phyloP scores from a whole-genome alignment of 2,329 filamentous ascomycete species.

The Lizonia empirigonia region DNA sequence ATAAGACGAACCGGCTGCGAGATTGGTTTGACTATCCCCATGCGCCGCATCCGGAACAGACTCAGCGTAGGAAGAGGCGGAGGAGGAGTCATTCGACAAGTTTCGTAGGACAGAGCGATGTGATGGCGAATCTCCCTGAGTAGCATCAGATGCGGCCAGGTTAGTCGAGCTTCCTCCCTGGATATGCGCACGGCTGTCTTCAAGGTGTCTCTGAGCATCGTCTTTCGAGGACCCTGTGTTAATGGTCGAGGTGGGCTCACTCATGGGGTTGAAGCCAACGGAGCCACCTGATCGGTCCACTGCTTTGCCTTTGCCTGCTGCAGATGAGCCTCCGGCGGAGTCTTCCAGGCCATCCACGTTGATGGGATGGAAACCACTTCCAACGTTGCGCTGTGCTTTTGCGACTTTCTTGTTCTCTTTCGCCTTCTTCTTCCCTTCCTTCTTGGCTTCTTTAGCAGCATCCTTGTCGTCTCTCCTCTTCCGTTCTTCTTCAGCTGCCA shows the following conservation, averaged over 20 bases:
- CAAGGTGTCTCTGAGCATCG: constrained; percentile 54
- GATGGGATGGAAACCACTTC: constrained; percentile 55
- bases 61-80: constrained; percentile 76
- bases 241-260: constrained; percentile 51
- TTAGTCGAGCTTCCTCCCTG: constrained; percentile 46
- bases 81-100: constrained; percentile 85
- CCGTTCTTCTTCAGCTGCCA: constrained; percentile 94
- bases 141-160: constrained; percentile 51
- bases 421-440: constrained; percentile 76
- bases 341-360: constrained; percentile 59
- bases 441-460: constrained; percentile 80
- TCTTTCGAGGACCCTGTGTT: constrained; percentile 45
- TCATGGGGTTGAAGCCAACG: constrained; percentile 50
- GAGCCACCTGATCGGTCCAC: constrained; percentile 49
- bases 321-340: constrained; percentile 33
- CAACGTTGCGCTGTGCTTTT: constrained; percentile 68
- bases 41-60: constrained; percentile 56
- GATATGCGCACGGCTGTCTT: constrained; percentile 52
- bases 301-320: constrained; percentile 55
- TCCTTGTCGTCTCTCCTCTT: constrained; percentile 84
- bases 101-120: constrained; percentile 75
- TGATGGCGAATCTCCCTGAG: constrained; percentile 44
- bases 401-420: constrained; percentile 69
- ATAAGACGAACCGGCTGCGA: constrained; percentile 52
- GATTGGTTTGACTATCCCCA: constrained; percentile 34